A percentile compares a stretch with the other conserved stretches of the same genome.
phyloP scores from a whole-genome alignment of 305 asterid genomes.

The Petunia hybrid region DNA sequence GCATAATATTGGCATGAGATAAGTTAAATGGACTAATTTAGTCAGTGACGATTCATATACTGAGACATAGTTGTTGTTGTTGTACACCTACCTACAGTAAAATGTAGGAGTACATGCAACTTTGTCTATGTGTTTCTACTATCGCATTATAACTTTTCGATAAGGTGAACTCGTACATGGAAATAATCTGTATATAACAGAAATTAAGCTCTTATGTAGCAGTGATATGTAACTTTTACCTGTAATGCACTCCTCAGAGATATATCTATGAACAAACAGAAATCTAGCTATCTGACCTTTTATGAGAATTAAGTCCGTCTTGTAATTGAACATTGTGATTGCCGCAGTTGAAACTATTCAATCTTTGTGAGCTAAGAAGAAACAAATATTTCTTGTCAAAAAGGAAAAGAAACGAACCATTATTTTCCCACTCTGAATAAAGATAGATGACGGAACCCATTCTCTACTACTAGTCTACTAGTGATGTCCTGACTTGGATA shows the following conservation, averaged over 20 bases:
- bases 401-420: background rate
- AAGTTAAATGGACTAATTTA: too few relatives aligned
- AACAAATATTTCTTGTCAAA: background rate
- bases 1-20: too few relatives aligned
- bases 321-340: background rate
- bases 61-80: too few relatives aligned
- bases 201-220: background rate
- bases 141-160: background rate
- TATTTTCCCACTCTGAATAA: constrained; percentile 4
- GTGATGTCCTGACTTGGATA: background rate
- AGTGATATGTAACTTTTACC: background rate
- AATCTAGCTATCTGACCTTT: background rate
- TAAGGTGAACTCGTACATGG: background rate
- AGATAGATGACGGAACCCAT: background rate
- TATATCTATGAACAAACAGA: background rate
- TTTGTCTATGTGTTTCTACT: background rate
- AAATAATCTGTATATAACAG: background rate
- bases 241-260: background rate
- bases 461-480: background rate
- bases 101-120: background rate
- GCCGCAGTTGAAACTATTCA: background rate
- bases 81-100: too few relatives aligned
- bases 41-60: too few relatives aligned
- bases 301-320: background rate
- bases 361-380: background rate